phyloP scores from a whole-genome alignment of 768 basidiomycete species.

The Neoboletus magnificus region DNA sequence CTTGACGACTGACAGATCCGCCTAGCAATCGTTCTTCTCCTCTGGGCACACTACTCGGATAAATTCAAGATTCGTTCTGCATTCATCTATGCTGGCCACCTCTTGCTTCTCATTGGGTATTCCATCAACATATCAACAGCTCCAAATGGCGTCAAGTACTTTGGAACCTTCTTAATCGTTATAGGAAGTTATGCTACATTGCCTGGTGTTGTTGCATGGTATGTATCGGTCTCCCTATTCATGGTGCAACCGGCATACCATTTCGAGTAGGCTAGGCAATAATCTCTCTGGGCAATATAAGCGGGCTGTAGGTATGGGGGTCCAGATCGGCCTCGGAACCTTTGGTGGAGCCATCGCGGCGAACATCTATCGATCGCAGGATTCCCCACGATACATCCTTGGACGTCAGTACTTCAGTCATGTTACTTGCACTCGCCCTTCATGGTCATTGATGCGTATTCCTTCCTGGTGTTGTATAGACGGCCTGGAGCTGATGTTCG shows the following conservation, averaged over 20 bases:
- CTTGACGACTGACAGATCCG: not conserved
- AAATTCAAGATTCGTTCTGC: slow-evolving; percentile 50
- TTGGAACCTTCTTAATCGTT: slow-evolving; percentile 68
- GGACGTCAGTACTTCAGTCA: slow-evolving; percentile 63
- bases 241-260: not conserved
- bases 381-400: slow-evolving; percentile 56
- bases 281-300: slow-evolving; percentile 60
- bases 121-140: slow-evolving; percentile 58
- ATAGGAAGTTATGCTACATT: slow-evolving; percentile 58
- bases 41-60: slow-evolving; percentile 60
- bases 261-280: slow-evolving; percentile 45
- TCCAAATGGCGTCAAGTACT: slow-evolving; percentile 58
- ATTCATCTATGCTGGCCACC: slow-evolving; percentile 54
- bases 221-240: slow-evolving; percentile 15
- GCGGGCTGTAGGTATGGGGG: slow-evolving; percentile 62
- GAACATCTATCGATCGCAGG: slow-evolving; percentile 58
- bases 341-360: slow-evolving; percentile 61
- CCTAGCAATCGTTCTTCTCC: slow-evolving; percentile 49
- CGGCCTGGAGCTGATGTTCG: slow-evolving; percentile 63
- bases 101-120: slow-evolving; percentile 56
- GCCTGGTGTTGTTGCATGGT: slow-evolving; percentile 72
- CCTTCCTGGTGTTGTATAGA: slow-evolving; percentile 34
- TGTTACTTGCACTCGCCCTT: not conserved
- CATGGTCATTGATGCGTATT: not conserved
- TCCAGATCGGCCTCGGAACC: slow-evolving; percentile 53